phyloP scores from a whole-genome alignment of 2,329 filamentous ascomycete species.

The Fusarium tjaetaba region DNA sequence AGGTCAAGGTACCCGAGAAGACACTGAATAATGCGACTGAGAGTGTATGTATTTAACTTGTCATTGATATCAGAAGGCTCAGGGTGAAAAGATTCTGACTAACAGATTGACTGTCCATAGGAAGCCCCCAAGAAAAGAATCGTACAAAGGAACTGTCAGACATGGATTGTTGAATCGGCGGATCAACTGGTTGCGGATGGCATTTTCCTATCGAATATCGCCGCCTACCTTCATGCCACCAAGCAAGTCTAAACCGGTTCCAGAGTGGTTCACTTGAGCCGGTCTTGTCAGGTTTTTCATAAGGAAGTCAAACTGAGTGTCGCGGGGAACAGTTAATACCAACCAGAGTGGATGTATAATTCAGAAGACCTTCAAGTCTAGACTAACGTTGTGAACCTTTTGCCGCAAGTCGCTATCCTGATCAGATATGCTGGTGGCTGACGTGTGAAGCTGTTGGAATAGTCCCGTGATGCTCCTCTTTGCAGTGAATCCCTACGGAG shows the following conservation, averaged over 20 bases:
- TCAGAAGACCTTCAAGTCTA: no score
- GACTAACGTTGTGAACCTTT: no score
- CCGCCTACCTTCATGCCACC: not conserved
- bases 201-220: not conserved
- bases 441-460: not conserved
- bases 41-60: not conserved
- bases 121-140: not conserved
- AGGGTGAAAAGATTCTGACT: fast-evolving
- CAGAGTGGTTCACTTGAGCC: fast-evolving
- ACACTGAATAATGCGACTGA: not conserved
- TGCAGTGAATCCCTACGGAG: not conserved
- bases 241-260: not conserved
- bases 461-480: fast-evolving
- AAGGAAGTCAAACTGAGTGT: fast-evolving
- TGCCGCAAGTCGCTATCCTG: fast-evolving
- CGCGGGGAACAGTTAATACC: fast-evolving
- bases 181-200: not conserved
- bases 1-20: not conserved
- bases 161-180: slow-evolving; percentile 9
- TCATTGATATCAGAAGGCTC: no score
- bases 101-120: fast-evolving
- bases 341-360: fast-evolving
- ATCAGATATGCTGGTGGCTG: not conserved
- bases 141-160: slow-evolving; percentile 8
- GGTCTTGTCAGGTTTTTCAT: fast-evolving